Percentiles rank a stretch among this genome's conserved stretches.
phyloP scores from a whole-genome alignment of 2,329 filamentous ascomycete species.

The Aspergillus bombycis region DNA sequence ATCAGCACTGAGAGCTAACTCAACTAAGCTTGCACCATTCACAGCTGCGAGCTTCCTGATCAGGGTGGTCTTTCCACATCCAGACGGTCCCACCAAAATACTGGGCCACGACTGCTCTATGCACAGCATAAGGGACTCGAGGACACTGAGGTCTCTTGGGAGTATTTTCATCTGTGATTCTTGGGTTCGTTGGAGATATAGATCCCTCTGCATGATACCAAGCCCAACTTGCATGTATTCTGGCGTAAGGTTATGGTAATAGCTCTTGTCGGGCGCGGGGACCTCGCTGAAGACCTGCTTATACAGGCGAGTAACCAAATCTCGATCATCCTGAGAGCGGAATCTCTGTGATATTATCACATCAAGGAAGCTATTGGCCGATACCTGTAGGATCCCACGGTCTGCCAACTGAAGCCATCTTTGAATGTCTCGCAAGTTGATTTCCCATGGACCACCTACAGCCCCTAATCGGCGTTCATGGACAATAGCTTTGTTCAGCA shows the following conservation, averaged over 20 bases:
- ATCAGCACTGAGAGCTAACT: constrained; percentile 90
- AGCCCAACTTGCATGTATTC: constrained; percentile 77
- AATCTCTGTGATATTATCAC: constrained; percentile 88
- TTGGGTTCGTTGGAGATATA: constrained; percentile 38
- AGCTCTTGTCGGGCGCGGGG: constrained; percentile 55
- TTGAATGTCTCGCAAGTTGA: constrained; percentile 87
- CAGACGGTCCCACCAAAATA: constrained; percentile 82
- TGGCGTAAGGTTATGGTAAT: constrained; percentile 71
- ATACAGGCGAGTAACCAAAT: constrained; percentile 68
- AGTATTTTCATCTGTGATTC: constrained; percentile 39
- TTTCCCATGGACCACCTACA: constrained; percentile 83
- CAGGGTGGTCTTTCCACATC: constrained; percentile 82
- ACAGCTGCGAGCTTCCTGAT: constrained; percentile 79
- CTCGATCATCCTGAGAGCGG: constrained; percentile 69
- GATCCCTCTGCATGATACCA: constrained; percentile 67
- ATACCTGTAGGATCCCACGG: constrained; percentile 62
- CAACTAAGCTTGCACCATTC: constrained; percentile 74
- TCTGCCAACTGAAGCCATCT: constrained; percentile 80
- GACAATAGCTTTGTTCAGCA: constrained; percentile 73
- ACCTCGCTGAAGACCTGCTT: constrained; percentile 60
- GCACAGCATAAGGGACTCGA: constrained; percentile 87
- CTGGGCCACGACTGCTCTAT: constrained; percentile 85
- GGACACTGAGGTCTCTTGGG: constrained; percentile 60
- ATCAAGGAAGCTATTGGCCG: constrained; percentile 74
- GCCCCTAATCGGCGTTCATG: constrained; percentile 57